These are phyloP conservation scores for Exsudoporus frostii DNA, from an alignment of 768 basidiomycete genomes.

Conservation along the genomic window DNA sequence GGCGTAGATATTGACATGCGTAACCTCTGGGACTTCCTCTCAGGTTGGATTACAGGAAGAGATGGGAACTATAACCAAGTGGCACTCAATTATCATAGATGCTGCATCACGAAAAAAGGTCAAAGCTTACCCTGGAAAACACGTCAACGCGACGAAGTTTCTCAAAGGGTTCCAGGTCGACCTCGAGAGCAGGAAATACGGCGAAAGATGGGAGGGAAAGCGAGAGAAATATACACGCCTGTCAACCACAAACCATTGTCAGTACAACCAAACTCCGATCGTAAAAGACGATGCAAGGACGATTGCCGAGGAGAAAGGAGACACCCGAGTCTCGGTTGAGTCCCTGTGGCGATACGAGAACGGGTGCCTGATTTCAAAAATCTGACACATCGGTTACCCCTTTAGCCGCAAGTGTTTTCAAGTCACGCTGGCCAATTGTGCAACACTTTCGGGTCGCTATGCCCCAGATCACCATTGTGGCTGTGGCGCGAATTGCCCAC, in stretches of 20 bases:
- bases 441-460: neutral
- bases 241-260: constrained; percentile 14
- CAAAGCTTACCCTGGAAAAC: constrained; percentile 22
- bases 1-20: constrained; percentile 36
- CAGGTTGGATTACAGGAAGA: constrained; percentile 21
- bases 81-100: neutral
- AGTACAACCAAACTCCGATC: constrained; percentile 17
- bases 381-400: constrained; percentile 17
- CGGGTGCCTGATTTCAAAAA: constrained; percentile 20
- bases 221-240: constrained; percentile 57
- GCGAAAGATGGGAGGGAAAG: constrained; percentile 46
- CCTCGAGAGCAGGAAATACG: constrained; percentile 55
- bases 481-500: neutral
- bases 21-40: constrained; percentile 21
- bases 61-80: constrained; percentile 15
- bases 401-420: neutral
- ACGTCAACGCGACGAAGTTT: constrained; percentile 50
- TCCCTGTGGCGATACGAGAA: neutral
- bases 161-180: constrained; percentile 58
- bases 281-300: neutral
- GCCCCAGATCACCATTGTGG: neutral
- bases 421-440: neutral
- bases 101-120: neutral
- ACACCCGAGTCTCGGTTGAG: neutral
- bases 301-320: constrained; percentile 19